phyloP scores from a whole-genome alignment of 352 stramenopile species.

The Phytophthora palmivora region DNA sequence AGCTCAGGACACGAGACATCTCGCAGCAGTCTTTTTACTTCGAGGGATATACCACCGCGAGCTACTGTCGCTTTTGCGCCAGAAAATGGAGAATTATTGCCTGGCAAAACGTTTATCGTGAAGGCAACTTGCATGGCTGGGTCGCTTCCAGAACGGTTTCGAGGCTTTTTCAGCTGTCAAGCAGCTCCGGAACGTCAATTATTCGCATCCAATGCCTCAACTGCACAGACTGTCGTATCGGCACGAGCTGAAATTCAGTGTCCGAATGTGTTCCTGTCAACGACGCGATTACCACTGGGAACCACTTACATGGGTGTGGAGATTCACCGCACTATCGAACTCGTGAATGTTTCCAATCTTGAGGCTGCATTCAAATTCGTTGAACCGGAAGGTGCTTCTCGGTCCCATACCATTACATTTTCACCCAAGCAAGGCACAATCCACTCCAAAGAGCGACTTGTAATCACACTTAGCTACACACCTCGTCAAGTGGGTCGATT shows the following conservation, averaged over 20 bases:
- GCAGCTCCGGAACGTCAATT: conserved; percentile 41
- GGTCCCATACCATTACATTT: conserved; percentile 56
- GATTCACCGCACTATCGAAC: conserved; percentile 50
- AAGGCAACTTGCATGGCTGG: conserved; percentile 60
- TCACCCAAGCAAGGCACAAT: conserved; percentile 54
- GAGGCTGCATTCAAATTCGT: conserved; percentile 79
- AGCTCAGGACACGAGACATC: conserved; percentile 46
- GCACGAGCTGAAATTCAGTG: conserved; percentile 79
- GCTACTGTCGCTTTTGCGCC: conserved; percentile 60
- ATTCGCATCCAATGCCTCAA: neutral
- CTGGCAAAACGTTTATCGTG: conserved; percentile 46
- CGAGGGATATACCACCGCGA: conserved; percentile 50
- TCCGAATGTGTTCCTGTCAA: conserved; percentile 75
- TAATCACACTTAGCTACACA: conserved; percentile 63
- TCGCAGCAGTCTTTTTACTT: conserved; percentile 47
- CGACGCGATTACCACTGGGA: conserved; percentile 53
- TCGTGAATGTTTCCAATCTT: conserved; percentile 87
- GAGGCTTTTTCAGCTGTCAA: conserved; percentile 55
- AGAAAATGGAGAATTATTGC: conserved; percentile 47
- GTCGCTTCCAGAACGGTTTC: conserved; percentile 69
- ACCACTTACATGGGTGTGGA: conserved; percentile 74
- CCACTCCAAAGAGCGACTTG: conserved; percentile 67
- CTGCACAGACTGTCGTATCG: conserved; percentile 38
- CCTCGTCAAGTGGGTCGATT: conserved; percentile 56
- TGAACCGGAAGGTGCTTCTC: conserved; percentile 63